Conservation (phyloP, 805 yeast species). For the Spathaspora gorwiae region DNA sequence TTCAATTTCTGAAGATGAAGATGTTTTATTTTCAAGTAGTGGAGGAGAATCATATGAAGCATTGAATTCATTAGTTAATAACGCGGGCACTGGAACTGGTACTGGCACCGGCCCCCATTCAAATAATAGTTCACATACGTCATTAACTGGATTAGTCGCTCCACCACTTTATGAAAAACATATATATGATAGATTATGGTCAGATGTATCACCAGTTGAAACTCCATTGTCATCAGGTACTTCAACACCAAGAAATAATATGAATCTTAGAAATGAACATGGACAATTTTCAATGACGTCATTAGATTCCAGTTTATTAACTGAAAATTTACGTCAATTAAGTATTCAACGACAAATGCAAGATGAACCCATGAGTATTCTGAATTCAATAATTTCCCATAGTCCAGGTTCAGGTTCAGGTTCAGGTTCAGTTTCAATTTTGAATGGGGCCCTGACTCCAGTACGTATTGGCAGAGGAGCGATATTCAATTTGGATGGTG, state of each 20-base stretch:
- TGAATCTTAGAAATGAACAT: background rate
- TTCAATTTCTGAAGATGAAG: constrained; percentile 11
- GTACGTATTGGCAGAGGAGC: constrained; percentile 20
- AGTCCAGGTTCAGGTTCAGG: too few relatives aligned
- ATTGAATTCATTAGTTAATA: constrained; percentile 15
- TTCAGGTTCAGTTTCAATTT: background rate
- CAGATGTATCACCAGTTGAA: constrained; percentile 52
- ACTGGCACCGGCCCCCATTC: constrained; percentile 8
- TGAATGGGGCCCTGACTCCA: background rate
- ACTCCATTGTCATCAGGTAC: constrained; percentile 43
- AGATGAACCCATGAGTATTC: background rate
- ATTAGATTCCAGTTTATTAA: constrained; percentile 37
- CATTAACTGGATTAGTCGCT: constrained; percentile 51
- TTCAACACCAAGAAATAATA: constrained; percentile 28
- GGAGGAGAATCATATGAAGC: constrained; percentile 15
- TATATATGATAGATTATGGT: constrained; percentile 76
- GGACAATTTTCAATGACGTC: constrained; percentile 32
- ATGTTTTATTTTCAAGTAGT: constrained; percentile 25
- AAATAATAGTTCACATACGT: constrained; percentile 24
- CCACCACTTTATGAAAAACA: constrained; percentile 85
- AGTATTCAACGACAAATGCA: constrained; percentile 45
- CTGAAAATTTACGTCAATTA: constrained; percentile 49
- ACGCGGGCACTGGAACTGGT: constrained; percentile 5
- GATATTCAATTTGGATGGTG: constrained; percentile 32
- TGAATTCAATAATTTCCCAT: background rate